Evolutionary conservation across 1,284 basidiomycete species (phyloP).

Genomic region (Sporisorium scitamineum): DNA sequence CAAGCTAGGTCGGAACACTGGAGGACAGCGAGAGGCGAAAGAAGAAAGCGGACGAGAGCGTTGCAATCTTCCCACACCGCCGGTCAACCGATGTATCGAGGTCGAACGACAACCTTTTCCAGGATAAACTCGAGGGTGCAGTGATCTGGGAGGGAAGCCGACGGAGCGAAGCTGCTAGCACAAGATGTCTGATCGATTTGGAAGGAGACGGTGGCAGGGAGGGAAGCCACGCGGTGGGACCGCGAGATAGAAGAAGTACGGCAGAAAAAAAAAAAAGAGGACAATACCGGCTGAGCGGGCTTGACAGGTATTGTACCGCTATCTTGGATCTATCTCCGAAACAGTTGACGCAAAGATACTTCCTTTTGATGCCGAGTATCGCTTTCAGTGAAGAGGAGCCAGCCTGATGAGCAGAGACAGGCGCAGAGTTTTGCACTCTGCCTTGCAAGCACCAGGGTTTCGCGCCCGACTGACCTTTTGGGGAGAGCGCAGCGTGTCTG

Average conservation of each 20-base stretch:
- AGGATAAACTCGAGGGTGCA: constrained; percentile 26
- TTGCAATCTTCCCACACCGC: constrained; percentile 29
- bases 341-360: not conserved
- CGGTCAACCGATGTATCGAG: constrained; percentile 42
- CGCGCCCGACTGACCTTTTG: not conserved
- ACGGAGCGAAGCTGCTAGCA: constrained; percentile 16
- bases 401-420: not conserved
- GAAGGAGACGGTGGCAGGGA: not conserved
- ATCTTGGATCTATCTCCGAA: constrained; percentile 37
- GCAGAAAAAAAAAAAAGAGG: constrained; percentile 31
- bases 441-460: constrained; percentile 9
- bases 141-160: constrained; percentile 13
- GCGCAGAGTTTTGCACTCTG: not conserved
- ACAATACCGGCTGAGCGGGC: constrained; percentile 13
- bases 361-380: constrained; percentile 13
- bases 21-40: constrained; percentile 5
- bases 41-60: constrained; percentile 2
- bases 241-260: constrained; percentile 10
- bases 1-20: no score
- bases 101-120: constrained; percentile 39
- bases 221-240: constrained; percentile 20
- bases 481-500: constrained; percentile 5
- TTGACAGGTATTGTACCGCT: constrained; percentile 23
- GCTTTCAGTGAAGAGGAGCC: constrained; percentile 5
- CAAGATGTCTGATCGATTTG: constrained; percentile 6